phyloP scores from a whole-genome alignment of 2,329 filamentous ascomycete genomes.

The Colletotrichum sp. region DNA sequence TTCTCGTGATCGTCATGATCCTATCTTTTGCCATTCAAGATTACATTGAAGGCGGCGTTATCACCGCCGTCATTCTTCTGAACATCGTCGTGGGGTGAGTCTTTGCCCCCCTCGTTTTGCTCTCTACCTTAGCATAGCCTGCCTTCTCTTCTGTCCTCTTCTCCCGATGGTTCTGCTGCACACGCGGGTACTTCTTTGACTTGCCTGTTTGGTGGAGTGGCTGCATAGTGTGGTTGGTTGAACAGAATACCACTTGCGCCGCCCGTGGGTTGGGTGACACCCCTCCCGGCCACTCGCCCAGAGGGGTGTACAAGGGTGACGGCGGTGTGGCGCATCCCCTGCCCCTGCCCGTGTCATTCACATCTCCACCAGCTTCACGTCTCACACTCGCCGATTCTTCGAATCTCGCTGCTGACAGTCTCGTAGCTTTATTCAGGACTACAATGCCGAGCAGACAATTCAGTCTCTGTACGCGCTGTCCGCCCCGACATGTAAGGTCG shows the following conservation, averaged over 20 bases:
- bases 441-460: constrained; percentile 66
- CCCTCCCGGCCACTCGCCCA: neutral
- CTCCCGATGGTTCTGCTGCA: neutral
- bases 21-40: constrained; percentile 70
- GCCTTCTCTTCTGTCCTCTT: neutral
- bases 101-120: neutral
- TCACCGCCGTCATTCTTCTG: constrained; percentile 68
- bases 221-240: neutral
- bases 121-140: neutral
- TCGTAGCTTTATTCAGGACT: constrained; percentile 62
- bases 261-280: constrained; percentile 11
- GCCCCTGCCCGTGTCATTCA: neutral
- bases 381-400: neutral
- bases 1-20: constrained; percentile 78
- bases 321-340: neutral
- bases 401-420: constrained; percentile 28
- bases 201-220: neutral
- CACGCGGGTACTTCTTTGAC: neutral
- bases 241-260: neutral
- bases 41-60: constrained; percentile 68
- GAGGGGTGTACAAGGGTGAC: neutral
- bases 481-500: constrained; percentile 63
- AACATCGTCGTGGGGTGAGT: constrained; percentile 71
- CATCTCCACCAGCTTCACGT: constrained; percentile 14
- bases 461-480: constrained; percentile 64